phyloP scores from a whole-genome alignment of 2,329 filamentous ascomycete species.

The Phyllosticta citriasiana region DNA sequence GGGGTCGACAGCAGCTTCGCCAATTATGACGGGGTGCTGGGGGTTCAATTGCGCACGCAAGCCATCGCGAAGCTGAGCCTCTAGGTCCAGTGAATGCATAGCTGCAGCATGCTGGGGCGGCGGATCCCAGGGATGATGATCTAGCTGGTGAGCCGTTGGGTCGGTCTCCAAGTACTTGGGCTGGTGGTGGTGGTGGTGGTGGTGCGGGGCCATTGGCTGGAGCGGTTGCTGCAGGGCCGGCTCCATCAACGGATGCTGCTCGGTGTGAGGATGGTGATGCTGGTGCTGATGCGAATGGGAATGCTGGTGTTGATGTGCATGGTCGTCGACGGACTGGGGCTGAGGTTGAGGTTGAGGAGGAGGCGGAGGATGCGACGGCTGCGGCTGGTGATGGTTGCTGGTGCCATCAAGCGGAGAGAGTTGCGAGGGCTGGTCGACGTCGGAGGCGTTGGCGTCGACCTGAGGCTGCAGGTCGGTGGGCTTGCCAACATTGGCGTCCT shows the following conservation, averaged over 20 bases:
- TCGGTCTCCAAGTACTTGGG: constrained; percentile 1
- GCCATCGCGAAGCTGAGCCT: neutral
- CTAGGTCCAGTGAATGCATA: constrained; percentile 4
- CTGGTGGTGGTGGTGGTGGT: constrained; percentile 5
- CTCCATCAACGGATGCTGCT: neutral
- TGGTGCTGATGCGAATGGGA: neutral
- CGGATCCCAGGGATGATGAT: neutral
- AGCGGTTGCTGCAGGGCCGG: constrained; percentile 1
- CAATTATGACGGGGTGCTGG: neutral
- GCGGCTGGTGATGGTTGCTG: neutral
- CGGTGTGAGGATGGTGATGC: neutral
- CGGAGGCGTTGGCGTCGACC: neutral
- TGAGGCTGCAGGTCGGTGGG: neutral
- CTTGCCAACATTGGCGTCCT: constrained; percentile 7
- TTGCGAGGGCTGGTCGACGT: neutral
- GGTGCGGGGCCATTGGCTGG: constrained; percentile 5
- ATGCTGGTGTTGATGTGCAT: constrained; percentile 2
- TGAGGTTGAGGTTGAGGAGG: constrained; percentile 1
- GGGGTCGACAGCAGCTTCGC: neutral
- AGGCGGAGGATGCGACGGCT: constrained; percentile 3
- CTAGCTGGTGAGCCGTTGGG: neutral
- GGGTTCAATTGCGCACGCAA: constrained; percentile 1
- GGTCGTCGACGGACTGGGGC: constrained; percentile 1
- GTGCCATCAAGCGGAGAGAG: neutral
- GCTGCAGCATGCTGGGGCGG: neutral